A percentile compares a stretch with the other conserved stretches of the same genome.
phyloP scores from a whole-genome alignment of 106 monocot genomes.

The Iris macrosiphon region DNA sequence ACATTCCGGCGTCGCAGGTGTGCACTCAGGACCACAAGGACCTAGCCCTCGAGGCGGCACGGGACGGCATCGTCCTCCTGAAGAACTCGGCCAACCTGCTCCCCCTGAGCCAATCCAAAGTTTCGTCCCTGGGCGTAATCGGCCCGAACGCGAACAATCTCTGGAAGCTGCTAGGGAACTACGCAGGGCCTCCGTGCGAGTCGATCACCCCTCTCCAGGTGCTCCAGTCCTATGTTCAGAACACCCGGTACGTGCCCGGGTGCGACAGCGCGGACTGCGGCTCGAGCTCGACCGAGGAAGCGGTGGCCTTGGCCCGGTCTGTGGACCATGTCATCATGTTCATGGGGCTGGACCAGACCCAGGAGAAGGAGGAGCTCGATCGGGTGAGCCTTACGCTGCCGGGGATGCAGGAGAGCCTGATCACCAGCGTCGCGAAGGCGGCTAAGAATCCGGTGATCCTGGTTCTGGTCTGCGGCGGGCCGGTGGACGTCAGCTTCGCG shows the following conservation, averaged over 20 bases:
- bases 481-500: constrained; percentile 72
- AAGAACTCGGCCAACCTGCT: constrained; percentile 57
- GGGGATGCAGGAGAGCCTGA: constrained; percentile 57
- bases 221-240: constrained; percentile 41
- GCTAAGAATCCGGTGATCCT: constrained; percentile 73
- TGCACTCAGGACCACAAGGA: constrained; percentile 56
- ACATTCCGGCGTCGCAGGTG: constrained; percentile 45
- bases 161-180: constrained; percentile 55
- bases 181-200: constrained; percentile 76
- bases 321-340: constrained; percentile 81
- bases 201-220: constrained; percentile 44
- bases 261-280: constrained; percentile 50
- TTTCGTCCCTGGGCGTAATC: constrained; percentile 58
- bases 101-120: constrained; percentile 41
- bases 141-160: constrained; percentile 84
- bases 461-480: constrained; percentile 80
- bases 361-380: constrained; percentile 77
- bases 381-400: constrained; percentile 60
- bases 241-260: constrained; percentile 45
- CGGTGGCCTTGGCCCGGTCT: constrained; percentile 46
- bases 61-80: constrained; percentile 80
- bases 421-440: constrained; percentile 57
- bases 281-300: constrained; percentile 34
- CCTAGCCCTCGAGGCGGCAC: constrained; percentile 67
- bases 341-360: constrained; percentile 65